These are phyloP conservation scores for Dictyostelium intermedium DNA, from an alignment of 78 protist genomes.

Conservation along the genomic window DNA sequence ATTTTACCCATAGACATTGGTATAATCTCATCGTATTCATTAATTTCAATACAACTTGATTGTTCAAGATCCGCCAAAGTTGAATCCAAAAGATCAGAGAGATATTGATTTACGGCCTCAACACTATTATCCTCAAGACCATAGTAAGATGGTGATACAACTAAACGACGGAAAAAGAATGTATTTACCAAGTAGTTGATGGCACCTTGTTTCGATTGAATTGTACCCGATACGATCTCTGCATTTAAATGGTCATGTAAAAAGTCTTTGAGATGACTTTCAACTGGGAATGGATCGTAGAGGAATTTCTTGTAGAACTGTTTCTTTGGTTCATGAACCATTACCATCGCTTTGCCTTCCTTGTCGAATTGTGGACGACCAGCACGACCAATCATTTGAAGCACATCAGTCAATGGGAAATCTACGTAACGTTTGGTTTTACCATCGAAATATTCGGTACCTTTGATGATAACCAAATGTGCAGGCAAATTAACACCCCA, in stretches of 20 bases:
- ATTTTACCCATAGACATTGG: slow-evolving; percentile 91
- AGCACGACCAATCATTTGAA: slow-evolving; percentile 99
- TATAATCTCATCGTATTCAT: slow-evolving; percentile 47
- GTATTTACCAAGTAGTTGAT: slow-evolving; percentile 98
- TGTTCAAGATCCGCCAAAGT: slow-evolving; percentile 74
- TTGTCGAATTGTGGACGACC: slow-evolving; percentile 99
- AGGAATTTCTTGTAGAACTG: slow-evolving; percentile 97
- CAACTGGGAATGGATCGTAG: slow-evolving; percentile 99
- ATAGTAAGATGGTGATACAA: slow-evolving; percentile 97
- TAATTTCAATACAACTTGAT: slow-evolving; percentile 34
- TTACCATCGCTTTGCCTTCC: slow-evolving; percentile 89
- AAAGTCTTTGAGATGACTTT: slow-evolving; percentile 88
- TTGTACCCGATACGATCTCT: slow-evolving; percentile 83
- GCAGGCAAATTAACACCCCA: slow-evolving; percentile 99
- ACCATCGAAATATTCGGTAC: slow-evolving; percentile 92
- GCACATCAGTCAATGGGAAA: slow-evolving; percentile 97
- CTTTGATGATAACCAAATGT: slow-evolving; percentile 98
- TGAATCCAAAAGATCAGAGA: slow-evolving; percentile 86
- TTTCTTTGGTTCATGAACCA: slow-evolving; percentile 96
- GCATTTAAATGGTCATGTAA: slow-evolving; percentile 94
- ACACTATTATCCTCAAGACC: slow-evolving; percentile 80
- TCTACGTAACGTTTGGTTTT: slow-evolving; percentile 88
- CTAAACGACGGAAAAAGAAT: slow-evolving; percentile 95
- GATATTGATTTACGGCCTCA: slow-evolving; percentile 54
- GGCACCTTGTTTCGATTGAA: slow-evolving; percentile 84